Evolutionary conservation across 1,284 basidiomycete genomes (phyloP).

Genomic region (Apiotrichum brassicae): DNA sequence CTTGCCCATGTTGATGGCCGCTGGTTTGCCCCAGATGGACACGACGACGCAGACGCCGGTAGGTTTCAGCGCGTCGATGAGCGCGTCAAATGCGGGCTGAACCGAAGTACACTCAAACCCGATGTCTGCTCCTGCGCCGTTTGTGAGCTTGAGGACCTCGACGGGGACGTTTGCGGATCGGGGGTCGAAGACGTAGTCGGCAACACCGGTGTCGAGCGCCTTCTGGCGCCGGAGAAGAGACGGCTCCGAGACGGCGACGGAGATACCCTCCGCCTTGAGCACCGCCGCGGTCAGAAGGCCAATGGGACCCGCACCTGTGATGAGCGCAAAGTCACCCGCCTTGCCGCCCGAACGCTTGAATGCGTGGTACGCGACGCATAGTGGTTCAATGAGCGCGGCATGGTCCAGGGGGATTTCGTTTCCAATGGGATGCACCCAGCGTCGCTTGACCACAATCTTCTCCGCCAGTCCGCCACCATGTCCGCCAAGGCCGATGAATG

Average conservation of each 20-base stretch:
- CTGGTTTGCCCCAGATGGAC: conserved; percentile 12
- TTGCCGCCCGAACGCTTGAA: conserved; percentile 10
- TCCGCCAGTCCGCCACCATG: conserved; percentile 16
- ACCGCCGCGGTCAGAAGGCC: conserved; percentile 16
- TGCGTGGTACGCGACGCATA: conserved; percentile 15
- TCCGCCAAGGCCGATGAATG: conserved; percentile 17
- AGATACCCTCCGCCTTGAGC: conserved; percentile 16
- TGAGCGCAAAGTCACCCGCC: conserved; percentile 15
- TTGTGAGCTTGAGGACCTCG: neutral
- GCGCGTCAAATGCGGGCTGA: conserved; percentile 13
- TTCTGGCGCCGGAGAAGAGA: conserved; percentile 6
- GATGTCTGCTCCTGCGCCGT: conserved; percentile 12
- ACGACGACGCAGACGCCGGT: conserved; percentile 12
- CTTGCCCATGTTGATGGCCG: conserved; percentile 10
- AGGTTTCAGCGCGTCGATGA: conserved; percentile 11
- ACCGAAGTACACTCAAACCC: conserved; percentile 18
- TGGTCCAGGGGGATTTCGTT: conserved; percentile 14
- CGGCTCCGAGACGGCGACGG: conserved; percentile 12
- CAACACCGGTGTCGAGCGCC: conserved; percentile 13
- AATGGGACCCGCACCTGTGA: conserved; percentile 14
- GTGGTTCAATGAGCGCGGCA: conserved; percentile 18
- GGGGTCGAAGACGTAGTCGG: conserved; percentile 11
- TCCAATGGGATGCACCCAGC: conserved; percentile 18
- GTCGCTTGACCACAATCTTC: conserved; percentile 14
- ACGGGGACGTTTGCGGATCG: conserved; percentile 7